Evolutionary conservation across 208 protist genomes (phyloP).

Genomic region (Leishmania aethiopica): DNA sequence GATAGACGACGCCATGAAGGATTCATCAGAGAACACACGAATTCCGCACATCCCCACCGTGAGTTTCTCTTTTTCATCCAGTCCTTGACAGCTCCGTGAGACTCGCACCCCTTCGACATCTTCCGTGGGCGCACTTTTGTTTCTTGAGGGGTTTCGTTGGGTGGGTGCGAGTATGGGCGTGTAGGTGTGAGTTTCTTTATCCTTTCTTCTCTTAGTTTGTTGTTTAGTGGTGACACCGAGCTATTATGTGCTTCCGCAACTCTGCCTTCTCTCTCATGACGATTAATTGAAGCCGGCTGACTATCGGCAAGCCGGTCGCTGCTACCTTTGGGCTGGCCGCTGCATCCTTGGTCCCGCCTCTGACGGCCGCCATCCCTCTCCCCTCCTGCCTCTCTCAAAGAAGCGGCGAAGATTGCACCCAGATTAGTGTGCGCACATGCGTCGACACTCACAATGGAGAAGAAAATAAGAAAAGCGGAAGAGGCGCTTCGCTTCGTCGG

Average conservation of each 20-base stretch:
- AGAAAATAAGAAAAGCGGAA: background rate
- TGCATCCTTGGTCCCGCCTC: background rate
- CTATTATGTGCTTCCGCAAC: background rate
- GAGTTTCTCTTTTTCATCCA: background rate
- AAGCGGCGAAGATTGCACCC: background rate
- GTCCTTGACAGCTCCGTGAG: background rate
- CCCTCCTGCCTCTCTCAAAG: background rate
- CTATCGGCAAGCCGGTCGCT: too few species aligned
- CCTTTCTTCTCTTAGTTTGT: background rate
- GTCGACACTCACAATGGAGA: background rate
- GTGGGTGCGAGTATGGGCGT: background rate
- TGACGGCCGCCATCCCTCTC: background rate
- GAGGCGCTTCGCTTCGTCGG: background rate
- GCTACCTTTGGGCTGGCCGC: background rate
- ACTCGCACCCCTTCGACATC: background rate
- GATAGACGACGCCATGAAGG: background rate
- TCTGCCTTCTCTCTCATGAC: background rate
- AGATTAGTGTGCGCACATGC: background rate
- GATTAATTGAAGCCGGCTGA: background rate
- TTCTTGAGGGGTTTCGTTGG: background rate
- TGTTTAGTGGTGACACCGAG: slow-evolving; percentile 1
- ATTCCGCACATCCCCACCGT: background rate
- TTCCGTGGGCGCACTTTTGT: background rate
- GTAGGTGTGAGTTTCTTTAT: background rate
- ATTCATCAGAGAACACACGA: background rate